Percentiles rank a stretch among this genome's conserved stretches.
phyloP scores from a whole-genome alignment of 2,329 filamentous ascomycete genomes.

The Aureobasidium leucospermi region DNA sequence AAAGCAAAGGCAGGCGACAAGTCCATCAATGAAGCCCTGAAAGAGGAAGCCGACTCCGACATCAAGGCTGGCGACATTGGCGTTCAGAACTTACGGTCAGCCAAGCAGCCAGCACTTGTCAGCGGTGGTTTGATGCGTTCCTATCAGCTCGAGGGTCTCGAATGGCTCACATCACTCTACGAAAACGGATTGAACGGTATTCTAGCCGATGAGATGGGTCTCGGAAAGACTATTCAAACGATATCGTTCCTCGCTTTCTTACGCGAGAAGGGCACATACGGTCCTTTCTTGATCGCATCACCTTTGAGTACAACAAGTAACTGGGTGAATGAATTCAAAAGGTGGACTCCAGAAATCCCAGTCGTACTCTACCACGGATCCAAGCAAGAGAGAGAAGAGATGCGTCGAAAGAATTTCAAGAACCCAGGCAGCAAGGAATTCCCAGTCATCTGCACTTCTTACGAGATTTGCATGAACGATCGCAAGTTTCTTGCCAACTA shows the following conservation, averaged over 20 bases:
- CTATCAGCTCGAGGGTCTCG: constrained; percentile 89
- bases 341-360: constrained; percentile 83
- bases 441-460: constrained; percentile 87
- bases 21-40: constrained; percentile 50
- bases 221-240: constrained; percentile 87
- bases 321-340: constrained; percentile 89
- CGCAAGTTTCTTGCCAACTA: constrained; percentile 73
- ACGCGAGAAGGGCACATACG: constrained; percentile 78
- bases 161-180: constrained; percentile 78
- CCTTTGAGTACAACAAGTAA: constrained; percentile 89
- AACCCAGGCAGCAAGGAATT: constrained; percentile 65
- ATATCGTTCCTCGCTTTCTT: constrained; percentile 82
- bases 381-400: constrained; percentile 65
- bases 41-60: constrained; percentile 51
- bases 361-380: constrained; percentile 87
- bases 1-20: constrained; percentile 46
- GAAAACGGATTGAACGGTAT: constrained; percentile 92
- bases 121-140: constrained; percentile 84
- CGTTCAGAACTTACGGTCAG: constrained; percentile 65
- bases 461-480: constrained; percentile 93
- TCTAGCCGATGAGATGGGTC: constrained; percentile 87
- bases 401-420: constrained; percentile 67
- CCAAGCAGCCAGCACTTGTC: constrained; percentile 77
- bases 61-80: constrained; percentile 54
- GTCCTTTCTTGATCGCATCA: constrained; percentile 84